phyloP scores from a whole-genome alignment of 192 early-diverging fungal species.

The Funneliformis mosseae region DNA sequence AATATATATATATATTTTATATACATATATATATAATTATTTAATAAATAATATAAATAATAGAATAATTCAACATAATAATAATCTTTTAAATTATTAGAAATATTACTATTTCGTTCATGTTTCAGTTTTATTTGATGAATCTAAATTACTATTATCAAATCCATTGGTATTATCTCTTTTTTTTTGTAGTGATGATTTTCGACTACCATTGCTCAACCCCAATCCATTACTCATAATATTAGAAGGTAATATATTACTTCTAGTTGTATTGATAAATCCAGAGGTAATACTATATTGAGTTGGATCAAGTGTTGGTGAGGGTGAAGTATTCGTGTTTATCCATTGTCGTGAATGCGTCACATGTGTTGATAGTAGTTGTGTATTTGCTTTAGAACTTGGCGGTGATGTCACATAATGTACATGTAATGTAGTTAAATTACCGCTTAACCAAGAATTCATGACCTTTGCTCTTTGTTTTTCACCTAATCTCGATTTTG shows the following conservation, averaged over 20 bases:
- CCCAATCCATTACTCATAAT: not conserved
- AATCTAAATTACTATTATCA: not conserved
- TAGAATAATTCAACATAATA: too few species aligned
- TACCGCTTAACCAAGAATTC: not conserved
- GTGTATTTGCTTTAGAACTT: not conserved
- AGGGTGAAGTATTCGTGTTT: not conserved
- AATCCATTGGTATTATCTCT: not conserved
- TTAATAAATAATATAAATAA: not conserved
- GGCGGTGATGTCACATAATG: not conserved
- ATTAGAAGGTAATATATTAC: not conserved
- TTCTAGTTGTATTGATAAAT: not conserved
- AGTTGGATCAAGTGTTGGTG: not conserved
- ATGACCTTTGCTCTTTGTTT: slow-evolving; percentile 57
- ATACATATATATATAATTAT: not conserved
- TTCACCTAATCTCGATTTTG: slow-evolving; percentile 67
- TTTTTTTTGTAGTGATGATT: not conserved
- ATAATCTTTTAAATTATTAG: too few species aligned
- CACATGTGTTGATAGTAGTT: not conserved
- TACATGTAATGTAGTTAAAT: not conserved
- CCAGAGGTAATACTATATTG: slow-evolving; percentile 5
- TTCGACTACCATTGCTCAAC: not conserved
- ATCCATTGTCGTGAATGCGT: not conserved
- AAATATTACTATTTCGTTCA: too few species aligned
- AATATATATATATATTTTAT: not conserved
- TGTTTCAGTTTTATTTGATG: too few species aligned